Conservation (phyloP, 768 basidiomycete species). For the Mycena haematopus region DNA sequence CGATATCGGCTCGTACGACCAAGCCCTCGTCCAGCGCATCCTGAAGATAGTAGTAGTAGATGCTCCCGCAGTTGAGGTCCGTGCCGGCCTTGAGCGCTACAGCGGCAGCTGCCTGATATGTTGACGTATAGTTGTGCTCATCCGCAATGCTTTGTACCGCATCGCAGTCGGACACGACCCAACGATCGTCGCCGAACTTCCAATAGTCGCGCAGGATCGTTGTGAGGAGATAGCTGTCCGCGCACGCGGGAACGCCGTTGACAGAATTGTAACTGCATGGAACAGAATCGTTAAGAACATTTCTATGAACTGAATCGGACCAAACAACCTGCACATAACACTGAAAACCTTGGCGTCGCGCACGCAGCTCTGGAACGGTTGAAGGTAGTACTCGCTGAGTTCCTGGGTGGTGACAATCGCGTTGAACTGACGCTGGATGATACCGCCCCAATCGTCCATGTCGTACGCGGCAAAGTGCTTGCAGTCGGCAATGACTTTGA, state of each 20-base stretch:
- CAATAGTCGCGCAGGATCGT: conserved; percentile 58
- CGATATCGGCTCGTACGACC: conserved; percentile 52
- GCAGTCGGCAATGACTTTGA: conserved; percentile 61
- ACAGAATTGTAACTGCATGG: conserved; percentile 61
- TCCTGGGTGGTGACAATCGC: conserved; percentile 61
- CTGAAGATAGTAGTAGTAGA: conserved; percentile 51
- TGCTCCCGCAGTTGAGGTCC: conserved; percentile 61
- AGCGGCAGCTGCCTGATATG: conserved; percentile 53
- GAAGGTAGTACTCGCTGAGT: conserved; percentile 59
- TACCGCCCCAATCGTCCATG: conserved; percentile 61
- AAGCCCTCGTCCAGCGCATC: conserved; percentile 56
- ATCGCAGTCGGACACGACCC: conserved; percentile 65
- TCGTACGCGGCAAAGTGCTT: conserved; percentile 68
- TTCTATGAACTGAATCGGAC: too few relatives aligned
- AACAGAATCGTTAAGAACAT: too few relatives aligned
- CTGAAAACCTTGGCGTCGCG: conserved; percentile 53
- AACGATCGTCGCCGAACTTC: conserved; percentile 56
- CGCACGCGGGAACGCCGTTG: conserved; percentile 64
- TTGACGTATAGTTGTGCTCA: conserved; percentile 54
- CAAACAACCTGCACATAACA: too few relatives aligned
- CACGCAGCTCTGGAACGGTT: conserved; percentile 61
- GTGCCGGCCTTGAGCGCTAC: conserved; percentile 59
- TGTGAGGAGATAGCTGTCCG: conserved; percentile 59
- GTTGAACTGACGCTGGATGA: conserved; percentile 55
- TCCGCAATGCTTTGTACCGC: conserved; percentile 53